A percentile compares a stretch with the other conserved stretches of the same genome.
These are phyloP conservation scores for Curvularia sp. DNA, from an alignment of 2,329 filamentous ascomycete genomes.

Conservation along the genomic window DNA sequence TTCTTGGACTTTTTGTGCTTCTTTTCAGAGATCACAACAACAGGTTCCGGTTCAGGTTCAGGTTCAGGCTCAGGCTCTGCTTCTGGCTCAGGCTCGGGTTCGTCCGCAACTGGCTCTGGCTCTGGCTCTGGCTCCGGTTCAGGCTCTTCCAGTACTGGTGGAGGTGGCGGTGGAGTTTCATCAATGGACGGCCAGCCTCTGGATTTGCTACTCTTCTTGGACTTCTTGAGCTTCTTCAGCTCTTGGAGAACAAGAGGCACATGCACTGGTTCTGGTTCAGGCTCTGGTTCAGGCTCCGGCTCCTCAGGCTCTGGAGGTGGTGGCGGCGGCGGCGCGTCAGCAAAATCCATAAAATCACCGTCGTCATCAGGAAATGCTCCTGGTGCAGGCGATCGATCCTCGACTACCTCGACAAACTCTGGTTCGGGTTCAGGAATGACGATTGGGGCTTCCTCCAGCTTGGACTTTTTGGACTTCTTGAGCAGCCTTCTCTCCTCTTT, in stretches of 20 bases:
- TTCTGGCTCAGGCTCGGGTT: conserved; percentile 39
- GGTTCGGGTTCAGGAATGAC: conserved; percentile 43
- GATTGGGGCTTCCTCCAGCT: conserved; percentile 28
- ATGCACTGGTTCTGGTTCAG: conserved; percentile 26
- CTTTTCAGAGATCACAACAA: conserved; percentile 29
- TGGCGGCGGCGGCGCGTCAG: conserved; percentile 12
- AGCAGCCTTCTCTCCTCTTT: conserved; percentile 27
- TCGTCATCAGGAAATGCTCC: conserved; percentile 58
- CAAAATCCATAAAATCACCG: conserved; percentile 44
- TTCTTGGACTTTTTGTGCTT: conserved; percentile 39
- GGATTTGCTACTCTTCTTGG: conserved; percentile 47
- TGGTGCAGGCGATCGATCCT: conserved; percentile 51
- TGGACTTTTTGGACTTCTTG: conserved; percentile 41
- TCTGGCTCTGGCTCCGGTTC: conserved; percentile 1
- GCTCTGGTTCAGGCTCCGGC: conserved; percentile 28
- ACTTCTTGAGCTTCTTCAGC: conserved; percentile 32
- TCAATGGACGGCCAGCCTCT: conserved; percentile 64
- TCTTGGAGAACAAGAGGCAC: conserved; percentile 29
- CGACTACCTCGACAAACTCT: conserved; percentile 40
- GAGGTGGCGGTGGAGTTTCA: conserved; percentile 40
- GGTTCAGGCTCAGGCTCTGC: conserved; percentile 42
- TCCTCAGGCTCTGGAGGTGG: conserved; percentile 11
- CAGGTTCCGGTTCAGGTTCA: conserved; percentile 43
- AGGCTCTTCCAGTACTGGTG: conserved; percentile 28
- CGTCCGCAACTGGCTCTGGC: conserved; percentile 37